A percentile compares a stretch with the other conserved stretches of the same genome.
These are phyloP conservation scores for Cladosporium sp. DNA, from an alignment of 2,329 filamentous ascomycete species.

Conservation along the genomic window DNA sequence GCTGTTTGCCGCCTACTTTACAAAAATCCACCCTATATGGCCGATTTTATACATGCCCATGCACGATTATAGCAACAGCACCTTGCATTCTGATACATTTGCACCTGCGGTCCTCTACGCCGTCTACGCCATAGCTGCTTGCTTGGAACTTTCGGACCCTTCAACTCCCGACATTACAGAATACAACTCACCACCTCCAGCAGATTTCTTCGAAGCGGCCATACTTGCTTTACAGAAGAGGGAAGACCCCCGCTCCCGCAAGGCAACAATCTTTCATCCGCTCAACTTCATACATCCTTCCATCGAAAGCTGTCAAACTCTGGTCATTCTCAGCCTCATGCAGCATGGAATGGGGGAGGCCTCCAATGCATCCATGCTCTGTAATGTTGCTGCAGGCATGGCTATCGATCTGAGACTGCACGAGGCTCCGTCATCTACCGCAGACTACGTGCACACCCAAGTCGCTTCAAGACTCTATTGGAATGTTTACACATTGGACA, in stretches of 20 bases:
- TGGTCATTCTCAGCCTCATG: conserved; percentile 3
- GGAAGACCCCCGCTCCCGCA: background rate
- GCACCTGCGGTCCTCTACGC: conserved; percentile 6
- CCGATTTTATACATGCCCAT: conserved; percentile 8
- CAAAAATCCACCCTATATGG: conserved; percentile 10
- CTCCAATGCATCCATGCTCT: conserved; percentile 8
- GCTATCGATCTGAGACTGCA: conserved; percentile 5
- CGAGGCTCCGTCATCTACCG: background rate
- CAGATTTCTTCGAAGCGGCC: conserved; percentile 9
- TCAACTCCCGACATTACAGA: background rate
- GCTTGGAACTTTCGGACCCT: background rate
- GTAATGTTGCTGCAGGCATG: conserved; percentile 8
- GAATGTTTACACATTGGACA: conserved; percentile 8
- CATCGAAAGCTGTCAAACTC: conserved; percentile 8
- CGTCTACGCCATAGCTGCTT: conserved; percentile 8
- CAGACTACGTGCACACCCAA: conserved; percentile 1
- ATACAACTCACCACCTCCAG: background rate
- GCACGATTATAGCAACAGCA: conserved; percentile 3
- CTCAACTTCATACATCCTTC: conserved; percentile 10
- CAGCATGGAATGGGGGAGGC: conserved; percentile 8
- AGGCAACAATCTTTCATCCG: conserved; percentile 2
- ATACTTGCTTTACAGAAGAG: conserved; percentile 8
- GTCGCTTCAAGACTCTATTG: conserved; percentile 4
- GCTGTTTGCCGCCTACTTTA: conserved; percentile 5
- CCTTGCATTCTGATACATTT: background rate